These are phyloP conservation scores for Platanthera guangdongensis DNA, from an alignment of 106 monocot genomes.

Conservation along the genomic window DNA sequence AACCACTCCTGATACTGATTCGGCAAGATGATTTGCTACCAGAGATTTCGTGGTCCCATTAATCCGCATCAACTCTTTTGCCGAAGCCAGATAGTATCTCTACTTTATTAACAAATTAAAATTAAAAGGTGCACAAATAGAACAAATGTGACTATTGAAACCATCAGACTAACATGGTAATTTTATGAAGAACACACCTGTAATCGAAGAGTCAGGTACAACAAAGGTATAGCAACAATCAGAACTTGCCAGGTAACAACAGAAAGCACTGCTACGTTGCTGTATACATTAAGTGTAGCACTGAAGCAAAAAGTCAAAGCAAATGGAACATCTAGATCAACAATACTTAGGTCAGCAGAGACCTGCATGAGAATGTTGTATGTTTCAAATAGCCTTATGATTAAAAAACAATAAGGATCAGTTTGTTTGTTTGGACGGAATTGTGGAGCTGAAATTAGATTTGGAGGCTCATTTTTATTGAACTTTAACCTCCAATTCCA, in stretches of 20 bases:
- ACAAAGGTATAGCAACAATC: conserved; percentile 61
- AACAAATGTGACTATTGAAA: neutral
- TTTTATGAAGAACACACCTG: conserved; percentile 38
- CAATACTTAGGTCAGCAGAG: conserved; percentile 82
- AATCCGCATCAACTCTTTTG: conserved; percentile 92
- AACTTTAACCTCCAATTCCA: no score
- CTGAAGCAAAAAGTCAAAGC: conserved; percentile 46
- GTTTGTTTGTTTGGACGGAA: no score
- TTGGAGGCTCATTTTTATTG: no score
- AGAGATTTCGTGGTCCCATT: conserved; percentile 94
- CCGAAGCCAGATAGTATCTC: conserved; percentile 81
- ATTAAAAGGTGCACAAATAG: neutral
- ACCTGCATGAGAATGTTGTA: conserved; percentile 42
- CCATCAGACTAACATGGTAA: neutral
- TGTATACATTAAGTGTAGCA: conserved; percentile 61
- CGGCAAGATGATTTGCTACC: conserved; percentile 81
- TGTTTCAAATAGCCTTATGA: neutral
- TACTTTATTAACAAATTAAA: conserved; percentile 14
- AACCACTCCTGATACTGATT: conserved; percentile 61
- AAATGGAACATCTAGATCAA: conserved; percentile 94
- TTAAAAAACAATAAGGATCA: neutral
- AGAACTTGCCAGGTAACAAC: conserved; percentile 79
- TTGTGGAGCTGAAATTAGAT: no score
- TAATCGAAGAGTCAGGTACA: conserved; percentile 48
- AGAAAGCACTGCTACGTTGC: conserved; percentile 76